Conservation (phyloP, 78 protist species). For the Monosiga brevicollis region DNA sequence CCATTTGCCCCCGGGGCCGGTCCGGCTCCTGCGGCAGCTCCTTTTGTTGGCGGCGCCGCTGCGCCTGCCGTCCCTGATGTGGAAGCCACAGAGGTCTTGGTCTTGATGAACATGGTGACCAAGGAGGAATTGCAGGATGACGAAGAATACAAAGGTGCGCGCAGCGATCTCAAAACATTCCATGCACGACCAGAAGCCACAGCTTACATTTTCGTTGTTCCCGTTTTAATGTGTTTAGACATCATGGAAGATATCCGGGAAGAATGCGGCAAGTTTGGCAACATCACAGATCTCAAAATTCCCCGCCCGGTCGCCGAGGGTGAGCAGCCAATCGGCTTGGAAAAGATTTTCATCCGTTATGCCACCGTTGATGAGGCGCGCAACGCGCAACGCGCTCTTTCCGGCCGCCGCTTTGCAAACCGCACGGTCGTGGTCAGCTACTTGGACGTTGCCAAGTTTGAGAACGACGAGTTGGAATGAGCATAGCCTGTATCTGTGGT, state of each 20-base stretch:
- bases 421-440: conserved; percentile 12
- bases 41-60: too few species aligned
- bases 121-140: conserved; percentile 20
- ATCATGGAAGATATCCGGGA: conserved; percentile 17
- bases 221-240: not conserved
- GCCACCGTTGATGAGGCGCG: not conserved
- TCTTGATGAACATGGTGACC: conserved; percentile 16
- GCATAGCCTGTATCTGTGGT: too few species aligned
- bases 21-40: too few species aligned
- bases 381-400: not conserved
- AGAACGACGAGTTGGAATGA: not conserved
- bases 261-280: conserved; percentile 12
- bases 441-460: not conserved
- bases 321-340: not conserved
- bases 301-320: conserved; percentile 2
- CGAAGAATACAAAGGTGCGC: conserved; percentile 28
- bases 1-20: too few species aligned
- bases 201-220: not conserved
- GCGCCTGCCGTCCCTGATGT: too few species aligned
- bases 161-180: too few species aligned
- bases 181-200: not conserved
- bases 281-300: not conserved
- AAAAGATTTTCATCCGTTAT: conserved; percentile 4
- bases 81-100: conserved; percentile 18
- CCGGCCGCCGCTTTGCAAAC: conserved; percentile 6